Evolutionary conservation across 257 asterid species (phyloP), one percentile per base, ranked within the genome.

Genomic region (Solanum stenotomum): DNA sequence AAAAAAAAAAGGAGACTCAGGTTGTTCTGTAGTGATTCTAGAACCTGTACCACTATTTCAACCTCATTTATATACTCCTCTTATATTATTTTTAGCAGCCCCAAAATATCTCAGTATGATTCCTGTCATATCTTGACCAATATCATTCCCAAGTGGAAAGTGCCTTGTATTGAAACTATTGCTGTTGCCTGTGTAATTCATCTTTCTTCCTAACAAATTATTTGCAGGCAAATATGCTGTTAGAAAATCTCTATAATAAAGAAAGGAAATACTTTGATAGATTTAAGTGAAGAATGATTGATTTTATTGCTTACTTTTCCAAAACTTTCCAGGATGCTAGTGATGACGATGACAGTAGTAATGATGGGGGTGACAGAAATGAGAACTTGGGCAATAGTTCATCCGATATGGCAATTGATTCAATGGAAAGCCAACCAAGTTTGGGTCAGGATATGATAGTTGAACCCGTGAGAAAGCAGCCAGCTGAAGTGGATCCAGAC

Each of bases 341-440:
- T 20, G 86, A 82, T 31, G 71, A 49, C 1, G 31, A 82, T 4
- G 59, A 88, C 65, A 88, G 91, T 79, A 93, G 91, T 4, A 92
- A 87, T 11, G 95, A 90, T 15, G 92, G 67, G 5, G 85, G 78
- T 20, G 91, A 11, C 88, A 87, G 72, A n/a, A 65, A 74, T 18
- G 87, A 86, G 85, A 75, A 74, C 15, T 44, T 67, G 46, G 70
- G 4, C 23, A 90, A 85, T 72, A 89, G 87, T 44, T 29, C 93
- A 4, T 89, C 93, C 0, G 94, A 87, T 83, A 93, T 93, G 97
- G 93, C 85, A 34, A 91, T 92, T 81, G 98, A 93, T 84, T 90
- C 75, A 42, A 89, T 91, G 20, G 86, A 85, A 85, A n/a, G 87
- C 5, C 86, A 87, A 23, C 27, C 89, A 42, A 90, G 44, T 81